Conservation (phyloP, 2,329 filamentous ascomycete genomes). For the Fusarium proliferatum region DNA sequence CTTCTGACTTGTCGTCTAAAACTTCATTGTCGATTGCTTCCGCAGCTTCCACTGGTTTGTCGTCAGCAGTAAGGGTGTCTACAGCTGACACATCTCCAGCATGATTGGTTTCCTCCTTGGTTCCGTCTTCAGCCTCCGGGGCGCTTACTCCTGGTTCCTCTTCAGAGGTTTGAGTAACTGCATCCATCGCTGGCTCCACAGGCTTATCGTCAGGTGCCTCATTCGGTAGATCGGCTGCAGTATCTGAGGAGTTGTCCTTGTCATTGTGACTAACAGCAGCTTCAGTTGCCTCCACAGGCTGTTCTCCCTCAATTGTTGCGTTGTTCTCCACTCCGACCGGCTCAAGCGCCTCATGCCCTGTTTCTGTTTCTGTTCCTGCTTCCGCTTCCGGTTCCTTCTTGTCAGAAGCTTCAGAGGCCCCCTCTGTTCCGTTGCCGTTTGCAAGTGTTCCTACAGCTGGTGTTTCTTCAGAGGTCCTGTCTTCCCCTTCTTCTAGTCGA, state of each 20-base stretch:
- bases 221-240: neutral
- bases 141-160: neutral
- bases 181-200: neutral
- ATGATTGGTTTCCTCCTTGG: neutral
- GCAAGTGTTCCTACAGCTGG: neutral
- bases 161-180: neutral
- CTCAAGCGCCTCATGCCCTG: neutral
- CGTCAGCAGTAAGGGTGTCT: neutral
- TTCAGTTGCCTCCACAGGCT: constrained; percentile 9
- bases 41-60: constrained; percentile 5
- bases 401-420: neutral
- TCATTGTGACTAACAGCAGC: neutral
- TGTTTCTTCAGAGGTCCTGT: constrained; percentile 9
- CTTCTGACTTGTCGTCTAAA: neutral
- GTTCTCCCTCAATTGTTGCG: neutral
- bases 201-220: constrained; percentile 3
- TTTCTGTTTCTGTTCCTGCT: neutral
- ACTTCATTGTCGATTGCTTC: neutral
- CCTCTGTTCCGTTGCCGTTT: neutral
- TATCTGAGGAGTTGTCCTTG: neutral
- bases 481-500: constrained; percentile 10
- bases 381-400: neutral
- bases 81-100: constrained; percentile 3
- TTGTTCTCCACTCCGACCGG: neutral
- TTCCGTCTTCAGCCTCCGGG: neutral